Evolutionary conservation across 257 asterid genomes (phyloP).

Genomic region (Jasminum sambac): DNA sequence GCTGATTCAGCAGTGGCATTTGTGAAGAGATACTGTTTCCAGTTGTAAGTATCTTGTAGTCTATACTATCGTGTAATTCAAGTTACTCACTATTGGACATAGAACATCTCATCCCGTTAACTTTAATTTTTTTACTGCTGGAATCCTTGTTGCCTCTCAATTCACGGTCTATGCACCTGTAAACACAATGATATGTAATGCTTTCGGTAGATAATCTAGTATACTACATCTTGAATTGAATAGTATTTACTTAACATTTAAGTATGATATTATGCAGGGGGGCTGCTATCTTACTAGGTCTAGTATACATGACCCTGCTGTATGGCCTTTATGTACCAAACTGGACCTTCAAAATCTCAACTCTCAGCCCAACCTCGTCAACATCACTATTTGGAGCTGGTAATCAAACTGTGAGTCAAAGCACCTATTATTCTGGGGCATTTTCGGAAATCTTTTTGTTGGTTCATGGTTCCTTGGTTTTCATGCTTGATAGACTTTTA

Average conservation of each 20-base stretch:
- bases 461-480: slow-evolving; percentile 5
- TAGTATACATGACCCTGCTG: slow-evolving; percentile 57
- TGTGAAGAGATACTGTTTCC: slow-evolving; percentile 65
- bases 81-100: not conserved
- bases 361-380: slow-evolving; percentile 34
- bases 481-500: not conserved
- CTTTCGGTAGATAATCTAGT: not conserved
- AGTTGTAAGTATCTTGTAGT: slow-evolving; percentile 54
- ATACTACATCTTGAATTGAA: not conserved
- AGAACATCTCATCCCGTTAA: not conserved
- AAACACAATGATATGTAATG: not conserved
- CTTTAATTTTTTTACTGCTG: slow-evolving; percentile 18
- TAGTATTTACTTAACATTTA: slow-evolving; percentile 8
- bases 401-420: slow-evolving; percentile 56
- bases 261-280: slow-evolving; percentile 39
- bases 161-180: not conserved
- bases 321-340: slow-evolving; percentile 75
- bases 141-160: slow-evolving; percentile 3
- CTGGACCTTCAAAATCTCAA: slow-evolving; percentile 66
- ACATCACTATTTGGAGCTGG: slow-evolving; percentile 40
- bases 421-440: slow-evolving; percentile 20
- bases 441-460: slow-evolving; percentile 1
- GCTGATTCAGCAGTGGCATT: slow-evolving; percentile 64
- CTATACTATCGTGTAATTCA: not conserved
- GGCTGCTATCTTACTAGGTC: slow-evolving; percentile 50